These are phyloP conservation scores for Fusarium compactum DNA, from an alignment of 2,329 filamentous ascomycete species.

Conservation along the genomic window DNA sequence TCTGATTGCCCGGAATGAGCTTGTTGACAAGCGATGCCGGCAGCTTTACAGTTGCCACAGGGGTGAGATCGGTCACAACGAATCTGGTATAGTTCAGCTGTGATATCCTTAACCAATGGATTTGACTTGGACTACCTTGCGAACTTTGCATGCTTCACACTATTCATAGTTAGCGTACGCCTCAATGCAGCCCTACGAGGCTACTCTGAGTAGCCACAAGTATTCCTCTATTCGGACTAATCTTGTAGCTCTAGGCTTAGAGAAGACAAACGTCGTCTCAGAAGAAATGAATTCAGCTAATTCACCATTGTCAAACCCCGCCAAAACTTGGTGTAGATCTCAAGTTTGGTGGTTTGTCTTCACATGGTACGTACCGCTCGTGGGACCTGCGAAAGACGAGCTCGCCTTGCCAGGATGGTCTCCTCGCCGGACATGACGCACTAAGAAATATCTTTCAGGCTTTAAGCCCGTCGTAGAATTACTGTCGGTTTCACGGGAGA, in stretches of 20 bases:
- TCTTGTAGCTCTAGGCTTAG: background rate
- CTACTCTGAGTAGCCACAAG: background rate
- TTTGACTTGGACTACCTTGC: slow-evolving; percentile 14
- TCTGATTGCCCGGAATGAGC: slow-evolving; percentile 16
- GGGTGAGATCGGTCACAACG: slow-evolving; percentile 33
- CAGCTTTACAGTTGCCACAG: slow-evolving; percentile 29
- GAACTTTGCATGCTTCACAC: slow-evolving; percentile 37
- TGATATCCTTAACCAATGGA: background rate
- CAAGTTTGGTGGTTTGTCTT: background rate
- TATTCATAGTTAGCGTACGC: slow-evolving; percentile 11
- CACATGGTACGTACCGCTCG: slow-evolving; percentile 27
- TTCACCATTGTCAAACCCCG: background rate
- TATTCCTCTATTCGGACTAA: background rate
- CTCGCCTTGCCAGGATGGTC: slow-evolving; percentile 28
- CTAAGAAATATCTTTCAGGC: background rate
- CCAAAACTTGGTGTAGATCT: background rate
- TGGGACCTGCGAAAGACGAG: slow-evolving; percentile 29
- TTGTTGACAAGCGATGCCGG: slow-evolving; percentile 34
- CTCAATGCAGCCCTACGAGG: background rate
- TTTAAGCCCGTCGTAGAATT: background rate
- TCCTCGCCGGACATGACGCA: slow-evolving; percentile 29
- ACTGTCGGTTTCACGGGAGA: background rate
- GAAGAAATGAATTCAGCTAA: background rate
- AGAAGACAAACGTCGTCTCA: background rate
- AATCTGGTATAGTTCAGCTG: slow-evolving; percentile 7